A percentile compares a stretch with the other conserved stretches of the same genome.
These are phyloP conservation scores for Vicia sativa DNA, from an alignment of 306 rosid genomes.

Conservation along the genomic window DNA sequence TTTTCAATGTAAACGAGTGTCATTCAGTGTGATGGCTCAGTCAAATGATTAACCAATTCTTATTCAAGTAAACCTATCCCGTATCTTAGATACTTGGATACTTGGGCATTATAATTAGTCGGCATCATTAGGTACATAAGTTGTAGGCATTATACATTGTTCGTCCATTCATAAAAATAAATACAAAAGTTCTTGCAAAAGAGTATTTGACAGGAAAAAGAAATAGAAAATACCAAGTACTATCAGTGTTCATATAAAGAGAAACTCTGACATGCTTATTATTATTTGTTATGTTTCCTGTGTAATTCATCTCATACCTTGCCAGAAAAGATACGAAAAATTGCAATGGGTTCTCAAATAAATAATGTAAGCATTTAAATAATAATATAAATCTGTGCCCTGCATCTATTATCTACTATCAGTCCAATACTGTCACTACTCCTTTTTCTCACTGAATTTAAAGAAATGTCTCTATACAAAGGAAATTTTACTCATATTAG, in stretches of 20 bases:
- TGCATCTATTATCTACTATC: constrained; percentile 9
- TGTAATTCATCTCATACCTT: not conserved
- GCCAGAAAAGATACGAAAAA: constrained; percentile 5
- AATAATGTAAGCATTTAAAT: constrained; percentile 5
- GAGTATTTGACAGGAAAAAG: not conserved
- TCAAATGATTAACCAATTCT: constrained; percentile 10
- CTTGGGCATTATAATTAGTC: not conserved
- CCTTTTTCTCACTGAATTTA: constrained; percentile 1
- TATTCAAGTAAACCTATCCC: not conserved
- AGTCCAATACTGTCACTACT: not conserved
- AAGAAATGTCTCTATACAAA: not conserved
- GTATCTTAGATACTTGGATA: not conserved
- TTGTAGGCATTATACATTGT: not conserved
- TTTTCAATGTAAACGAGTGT: not conserved
- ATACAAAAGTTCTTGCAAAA: not conserved
- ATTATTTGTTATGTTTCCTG: not conserved
- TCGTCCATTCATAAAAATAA: not conserved
- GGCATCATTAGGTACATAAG: not conserved
- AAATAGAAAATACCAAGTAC: constrained; percentile 17
- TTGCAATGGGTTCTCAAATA: constrained; percentile 8
- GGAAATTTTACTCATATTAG: constrained; percentile 4
- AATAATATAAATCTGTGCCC: constrained; percentile 18
- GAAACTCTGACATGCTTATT: not conserved
- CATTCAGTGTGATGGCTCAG: not conserved
- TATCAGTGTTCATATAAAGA: not conserved